Percentiles rank a stretch among this genome's conserved stretches.
phyloP scores from a whole-genome alignment of 2,329 filamentous ascomycete species.

The Hortaea werneckii region DNA sequence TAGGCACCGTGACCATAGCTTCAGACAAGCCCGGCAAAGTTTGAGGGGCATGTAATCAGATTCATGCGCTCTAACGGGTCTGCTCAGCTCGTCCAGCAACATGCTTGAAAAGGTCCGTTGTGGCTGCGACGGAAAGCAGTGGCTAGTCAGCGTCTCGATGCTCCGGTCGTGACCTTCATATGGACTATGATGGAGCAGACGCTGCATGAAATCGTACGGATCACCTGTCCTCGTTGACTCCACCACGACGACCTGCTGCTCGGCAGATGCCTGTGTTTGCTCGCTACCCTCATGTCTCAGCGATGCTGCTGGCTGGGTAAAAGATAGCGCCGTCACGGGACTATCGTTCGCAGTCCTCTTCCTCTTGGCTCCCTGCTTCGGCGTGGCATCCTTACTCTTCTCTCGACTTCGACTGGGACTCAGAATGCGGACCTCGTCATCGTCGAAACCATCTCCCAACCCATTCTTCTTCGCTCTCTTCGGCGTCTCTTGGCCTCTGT shows the following conservation, averaged over 20 bases:
- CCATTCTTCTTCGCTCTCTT: conserved; percentile 14
- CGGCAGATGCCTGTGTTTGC: conserved; percentile 7
- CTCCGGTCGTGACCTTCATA: conserved; percentile 48
- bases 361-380: conserved; percentile 55
- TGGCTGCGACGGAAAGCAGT: conserved; percentile 55
- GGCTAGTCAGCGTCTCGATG: conserved; percentile 57
- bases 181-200: conserved; percentile 53
- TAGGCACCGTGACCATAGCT: conserved; percentile 59
- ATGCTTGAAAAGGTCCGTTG: conserved; percentile 53
- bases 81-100: conserved; percentile 57
- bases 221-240: conserved; percentile 5
- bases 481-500: conserved; percentile 17
- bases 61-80: conserved; percentile 40
- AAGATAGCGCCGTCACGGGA: conserved; percentile 44
- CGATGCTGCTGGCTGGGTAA: conserved; percentile 15
- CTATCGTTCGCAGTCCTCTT: conserved; percentile 58
- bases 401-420: conserved; percentile 36
- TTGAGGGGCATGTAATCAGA: conserved; percentile 49
- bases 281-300: conserved; percentile 12
- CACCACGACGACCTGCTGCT: neutral
- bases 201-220: conserved; percentile 41
- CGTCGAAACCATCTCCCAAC: conserved; percentile 64
- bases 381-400: conserved; percentile 42
- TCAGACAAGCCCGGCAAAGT: conserved; percentile 54
- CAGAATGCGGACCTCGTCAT: conserved; percentile 42